Conservation (phyloP, 139 green algal species). For the Volvox reticuliferus region DNA sequence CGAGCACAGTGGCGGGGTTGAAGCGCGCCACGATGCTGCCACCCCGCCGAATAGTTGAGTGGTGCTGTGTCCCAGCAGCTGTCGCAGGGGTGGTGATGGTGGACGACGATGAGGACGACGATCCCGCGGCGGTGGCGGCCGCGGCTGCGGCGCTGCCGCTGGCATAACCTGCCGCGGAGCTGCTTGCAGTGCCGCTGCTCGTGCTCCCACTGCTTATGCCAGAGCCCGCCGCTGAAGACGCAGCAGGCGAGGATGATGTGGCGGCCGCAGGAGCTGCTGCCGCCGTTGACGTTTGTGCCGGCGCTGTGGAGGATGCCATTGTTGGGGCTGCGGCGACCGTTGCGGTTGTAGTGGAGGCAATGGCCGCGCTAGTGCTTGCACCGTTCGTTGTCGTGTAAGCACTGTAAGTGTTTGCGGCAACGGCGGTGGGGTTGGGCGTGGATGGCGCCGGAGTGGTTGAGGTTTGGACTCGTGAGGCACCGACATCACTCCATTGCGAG, state of each 20-base stretch:
- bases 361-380: not conserved
- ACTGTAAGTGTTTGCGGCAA: not conserved
- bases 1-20: conserved; percentile 26
- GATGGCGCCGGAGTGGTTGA: not conserved
- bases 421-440: not conserved
- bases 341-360: not conserved
- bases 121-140: not conserved
- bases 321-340: not conserved
- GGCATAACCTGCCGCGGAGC: not conserved
- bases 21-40: conserved; percentile 7
- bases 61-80: not conserved
- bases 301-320: not conserved
- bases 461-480: not conserved
- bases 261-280: not conserved
- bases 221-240: not conserved
- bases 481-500: not conserved
- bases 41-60: not conserved
- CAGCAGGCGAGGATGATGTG: not conserved
- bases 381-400: not conserved
- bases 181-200: conserved; percentile 18
- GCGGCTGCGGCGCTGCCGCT: not conserved
- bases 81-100: not conserved
- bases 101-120: not conserved
- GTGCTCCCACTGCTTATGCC: conserved; percentile 1
- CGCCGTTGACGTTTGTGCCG: not conserved